These are phyloP conservation scores for Micractinium sp. DNA, from an alignment of 139 green algal species.

Conservation along the genomic window DNA sequence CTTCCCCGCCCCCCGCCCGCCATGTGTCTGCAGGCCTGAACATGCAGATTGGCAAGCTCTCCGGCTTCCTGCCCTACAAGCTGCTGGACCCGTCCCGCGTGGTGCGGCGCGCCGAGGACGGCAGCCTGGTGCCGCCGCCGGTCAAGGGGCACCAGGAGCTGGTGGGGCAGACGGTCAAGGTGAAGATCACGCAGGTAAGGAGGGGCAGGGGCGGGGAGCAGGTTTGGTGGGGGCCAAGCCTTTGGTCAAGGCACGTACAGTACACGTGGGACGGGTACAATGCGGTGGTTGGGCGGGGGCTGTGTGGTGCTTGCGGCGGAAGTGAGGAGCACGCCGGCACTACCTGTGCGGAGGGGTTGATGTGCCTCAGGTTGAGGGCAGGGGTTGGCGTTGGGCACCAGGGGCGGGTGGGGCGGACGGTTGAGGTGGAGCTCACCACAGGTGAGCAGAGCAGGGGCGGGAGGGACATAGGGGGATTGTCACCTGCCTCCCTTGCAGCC, in stretches of 20 bases:
- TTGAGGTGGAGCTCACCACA: no score
- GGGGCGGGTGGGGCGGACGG: no score
- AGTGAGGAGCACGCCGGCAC: no score
- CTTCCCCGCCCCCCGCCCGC: background rate
- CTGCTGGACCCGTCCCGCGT: slow-evolving; percentile 51
- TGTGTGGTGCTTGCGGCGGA: no score
- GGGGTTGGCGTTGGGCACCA: no score
- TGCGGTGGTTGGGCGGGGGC: no score
- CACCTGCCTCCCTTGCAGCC: no score
- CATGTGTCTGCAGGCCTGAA: slow-evolving; percentile 17
- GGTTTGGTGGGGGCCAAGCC: background rate
- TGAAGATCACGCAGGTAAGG: slow-evolving; percentile 57
- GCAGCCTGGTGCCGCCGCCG: background rate
- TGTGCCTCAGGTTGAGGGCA: background rate
- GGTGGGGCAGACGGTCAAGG: slow-evolving; percentile 39
- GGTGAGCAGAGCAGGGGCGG: no score
- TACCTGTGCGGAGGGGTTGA: background rate
- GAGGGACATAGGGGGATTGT: no score
- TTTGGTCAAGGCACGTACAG: background rate
- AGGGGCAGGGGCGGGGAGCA: background rate
- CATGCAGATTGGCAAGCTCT: slow-evolving; percentile 15
- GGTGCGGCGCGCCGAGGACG: background rate
- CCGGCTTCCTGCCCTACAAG: slow-evolving; percentile 55
- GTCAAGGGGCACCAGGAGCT: background rate
- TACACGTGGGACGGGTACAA: no score